Percentiles rank a stretch among this genome's conserved stretches.
These are phyloP conservation scores for Paxillus involutus DNA, from an alignment of 768 basidiomycete species.

Conservation along the genomic window DNA sequence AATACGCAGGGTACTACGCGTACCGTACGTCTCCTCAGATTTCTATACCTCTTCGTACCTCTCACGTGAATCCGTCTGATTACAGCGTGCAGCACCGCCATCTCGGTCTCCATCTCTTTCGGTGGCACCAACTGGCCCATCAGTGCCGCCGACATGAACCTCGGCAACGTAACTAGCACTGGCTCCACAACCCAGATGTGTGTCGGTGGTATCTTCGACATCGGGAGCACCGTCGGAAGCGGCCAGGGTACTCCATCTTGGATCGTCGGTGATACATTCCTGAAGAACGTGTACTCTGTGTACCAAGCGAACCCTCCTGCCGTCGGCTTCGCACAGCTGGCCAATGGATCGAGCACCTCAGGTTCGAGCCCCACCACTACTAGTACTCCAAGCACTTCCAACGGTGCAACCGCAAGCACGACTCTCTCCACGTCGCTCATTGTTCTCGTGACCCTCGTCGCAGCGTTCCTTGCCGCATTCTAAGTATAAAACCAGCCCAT, in stretches of 20 bases:
- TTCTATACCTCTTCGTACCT: not conserved
- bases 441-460: conserved; percentile 9
- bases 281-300: conserved; percentile 39
- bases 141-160: conserved; percentile 72
- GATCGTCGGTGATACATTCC: conserved; percentile 75
- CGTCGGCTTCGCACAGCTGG: conserved; percentile 30
- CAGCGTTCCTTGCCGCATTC: conserved; percentile 7
- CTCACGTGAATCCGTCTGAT: conserved; percentile 1
- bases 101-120: conserved; percentile 68
- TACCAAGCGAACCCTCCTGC: conserved; percentile 26
- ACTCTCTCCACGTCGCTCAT: conserved; percentile 12
- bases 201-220: conserved; percentile 71
- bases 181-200: conserved; percentile 35
- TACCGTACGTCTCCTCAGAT: conserved; percentile 58
- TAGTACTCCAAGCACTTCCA: not conserved
- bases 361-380: conserved; percentile 6
- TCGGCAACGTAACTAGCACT: conserved; percentile 45
- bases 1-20: conserved; percentile 67
- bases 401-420: conserved; percentile 4
- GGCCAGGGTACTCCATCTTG: conserved; percentile 47
- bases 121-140: conserved; percentile 82
- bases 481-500: not conserved
- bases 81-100: conserved; percentile 65
- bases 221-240: conserved; percentile 50
- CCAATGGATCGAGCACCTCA: conserved; percentile 11